These are phyloP conservation scores for Periglandula ipomoeae DNA, from an alignment of 2,329 filamentous ascomycete species.

Conservation along the genomic window DNA sequence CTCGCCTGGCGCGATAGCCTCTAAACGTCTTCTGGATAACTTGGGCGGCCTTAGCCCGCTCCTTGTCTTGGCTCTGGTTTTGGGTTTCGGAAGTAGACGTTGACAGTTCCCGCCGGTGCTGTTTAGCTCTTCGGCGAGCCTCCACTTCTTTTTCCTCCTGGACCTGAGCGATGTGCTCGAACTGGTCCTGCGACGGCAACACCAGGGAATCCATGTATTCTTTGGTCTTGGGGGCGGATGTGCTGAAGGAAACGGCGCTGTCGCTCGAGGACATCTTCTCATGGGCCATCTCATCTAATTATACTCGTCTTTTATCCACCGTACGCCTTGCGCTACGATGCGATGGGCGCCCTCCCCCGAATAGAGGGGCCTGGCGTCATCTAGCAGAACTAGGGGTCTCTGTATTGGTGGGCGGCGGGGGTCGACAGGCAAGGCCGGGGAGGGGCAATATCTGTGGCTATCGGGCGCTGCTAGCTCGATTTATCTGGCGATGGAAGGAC, in stretches of 20 bases:
- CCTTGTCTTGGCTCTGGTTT: slow-evolving; percentile 6
- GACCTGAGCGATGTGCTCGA: slow-evolving; percentile 37
- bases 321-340: not conserved
- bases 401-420: not conserved
- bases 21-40: slow-evolving; percentile 66
- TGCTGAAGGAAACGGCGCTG: slow-evolving; percentile 8
- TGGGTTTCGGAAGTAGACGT: slow-evolving; percentile 13
- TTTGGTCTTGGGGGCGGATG: slow-evolving; percentile 19
- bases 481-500: not conserved
- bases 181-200: slow-evolving; percentile 35
- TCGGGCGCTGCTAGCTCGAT: not conserved
- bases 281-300: not conserved
- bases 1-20: slow-evolving; percentile 63
- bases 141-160: slow-evolving; percentile 39
- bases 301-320: not conserved
- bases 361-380: not conserved
- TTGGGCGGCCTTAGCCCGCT: slow-evolving; percentile 37
- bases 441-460: not conserved
- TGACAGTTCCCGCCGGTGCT: slow-evolving; percentile 22
- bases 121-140: slow-evolving; percentile 30
- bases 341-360: not conserved
- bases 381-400: not conserved
- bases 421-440: not conserved
- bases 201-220: slow-evolving; percentile 43
- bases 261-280: slow-evolving; percentile 5